Conservation (phyloP, 345 rosid species). For the Erysimum cheiranthoides region DNA sequence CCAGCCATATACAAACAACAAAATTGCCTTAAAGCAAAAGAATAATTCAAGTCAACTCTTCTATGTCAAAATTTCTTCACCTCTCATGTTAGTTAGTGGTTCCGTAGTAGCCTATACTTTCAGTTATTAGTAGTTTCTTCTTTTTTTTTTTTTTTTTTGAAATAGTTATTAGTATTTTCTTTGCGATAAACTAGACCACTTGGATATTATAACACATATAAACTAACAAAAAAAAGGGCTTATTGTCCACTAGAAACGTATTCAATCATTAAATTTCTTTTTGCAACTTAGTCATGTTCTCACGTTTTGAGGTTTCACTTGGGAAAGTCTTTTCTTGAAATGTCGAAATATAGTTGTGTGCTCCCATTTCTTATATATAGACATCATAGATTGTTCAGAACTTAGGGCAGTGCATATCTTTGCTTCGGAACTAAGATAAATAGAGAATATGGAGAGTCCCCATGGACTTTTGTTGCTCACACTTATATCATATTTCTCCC, state of each 20-base stretch:
- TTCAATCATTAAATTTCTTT: neutral
- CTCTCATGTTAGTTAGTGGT: conserved; percentile 12
- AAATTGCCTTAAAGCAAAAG: neutral
- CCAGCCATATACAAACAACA: neutral
- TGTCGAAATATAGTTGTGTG: neutral
- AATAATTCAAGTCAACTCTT: neutral
- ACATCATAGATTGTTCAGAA: neutral
- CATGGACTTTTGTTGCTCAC: neutral
- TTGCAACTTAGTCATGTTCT: conserved; percentile 22
- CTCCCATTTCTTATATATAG: neutral
- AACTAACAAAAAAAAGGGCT: neutral
- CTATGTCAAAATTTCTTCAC: neutral
- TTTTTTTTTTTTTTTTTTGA: no score
- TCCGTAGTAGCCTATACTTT: neutral
- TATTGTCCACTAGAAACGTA: conserved; percentile 1
- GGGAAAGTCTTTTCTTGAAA: neutral
- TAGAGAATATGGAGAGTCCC: neutral
- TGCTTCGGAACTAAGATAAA: neutral
- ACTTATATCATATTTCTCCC: neutral
- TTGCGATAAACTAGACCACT: conserved; percentile 17
- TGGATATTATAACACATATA: neutral
- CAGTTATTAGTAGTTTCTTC: neutral
- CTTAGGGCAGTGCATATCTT: neutral
- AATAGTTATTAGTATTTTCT: no score
- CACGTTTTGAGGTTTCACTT: neutral